A percentile compares a stretch with the other conserved stretches of the same genome.
These are phyloP conservation scores for Trichoderma cornu-damae DNA, from an alignment of 2,329 filamentous ascomycete species.

Conservation along the genomic window DNA sequence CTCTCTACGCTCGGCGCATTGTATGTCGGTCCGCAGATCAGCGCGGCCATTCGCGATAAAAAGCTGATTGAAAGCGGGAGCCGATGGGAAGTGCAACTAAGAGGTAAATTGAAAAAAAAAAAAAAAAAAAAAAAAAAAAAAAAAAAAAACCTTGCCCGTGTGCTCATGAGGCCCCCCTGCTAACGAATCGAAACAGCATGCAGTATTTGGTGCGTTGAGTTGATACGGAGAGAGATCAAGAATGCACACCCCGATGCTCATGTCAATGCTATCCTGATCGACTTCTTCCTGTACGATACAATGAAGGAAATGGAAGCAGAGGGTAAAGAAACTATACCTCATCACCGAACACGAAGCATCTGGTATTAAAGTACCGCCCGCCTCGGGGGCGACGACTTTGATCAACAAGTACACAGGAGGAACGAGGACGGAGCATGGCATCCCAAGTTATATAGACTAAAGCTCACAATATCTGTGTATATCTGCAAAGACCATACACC, in stretches of 20 bases:
- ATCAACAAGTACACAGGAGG: background rate
- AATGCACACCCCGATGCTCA: constrained; percentile 64
- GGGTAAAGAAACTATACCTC: constrained; percentile 56
- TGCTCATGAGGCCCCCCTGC: background rate
- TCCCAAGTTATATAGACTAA: background rate
- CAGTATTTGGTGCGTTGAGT: constrained; percentile 93
- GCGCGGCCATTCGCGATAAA: constrained; percentile 61
- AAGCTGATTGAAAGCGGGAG: constrained; percentile 65
- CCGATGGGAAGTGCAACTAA: constrained; percentile 78
- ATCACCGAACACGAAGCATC: constrained; percentile 87
- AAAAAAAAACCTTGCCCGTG: background rate
- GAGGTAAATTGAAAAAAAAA: too few relatives aligned
- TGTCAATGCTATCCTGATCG: constrained; percentile 85
- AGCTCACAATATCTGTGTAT: background rate
- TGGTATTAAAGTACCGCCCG: constrained; percentile 62
- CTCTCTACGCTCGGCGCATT: constrained; percentile 77
- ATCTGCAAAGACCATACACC: constrained; percentile 6
- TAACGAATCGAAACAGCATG: constrained; percentile 51
- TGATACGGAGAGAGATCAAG: constrained; percentile 77
- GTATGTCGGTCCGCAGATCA: constrained; percentile 75
- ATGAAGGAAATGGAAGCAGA: constrained; percentile 76
- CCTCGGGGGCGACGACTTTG: background rate
- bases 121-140: too few relatives aligned
- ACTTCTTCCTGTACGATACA: constrained; percentile 94
- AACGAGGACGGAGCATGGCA: background rate